Conservation (phyloP, 441 rosid species). For the Populus hybrid region DNA sequence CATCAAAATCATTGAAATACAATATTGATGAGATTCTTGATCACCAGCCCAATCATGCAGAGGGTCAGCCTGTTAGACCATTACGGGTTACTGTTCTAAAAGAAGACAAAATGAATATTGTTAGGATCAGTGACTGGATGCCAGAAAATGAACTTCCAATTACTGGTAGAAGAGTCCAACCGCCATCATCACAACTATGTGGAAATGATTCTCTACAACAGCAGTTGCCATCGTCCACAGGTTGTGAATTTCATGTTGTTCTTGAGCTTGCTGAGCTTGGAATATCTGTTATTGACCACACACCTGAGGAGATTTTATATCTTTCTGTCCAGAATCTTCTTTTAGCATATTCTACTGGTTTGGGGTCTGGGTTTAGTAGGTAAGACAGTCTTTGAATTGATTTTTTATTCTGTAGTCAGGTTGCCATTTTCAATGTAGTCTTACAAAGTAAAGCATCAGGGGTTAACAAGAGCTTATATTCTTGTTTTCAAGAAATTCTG, state of each 20-base stretch:
- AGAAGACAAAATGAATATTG: conserved; percentile 82
- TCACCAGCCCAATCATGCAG: conserved; percentile 61
- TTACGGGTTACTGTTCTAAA: conserved; percentile 72
- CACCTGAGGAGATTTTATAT: conserved; percentile 95
- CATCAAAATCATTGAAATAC: conserved; percentile 57
- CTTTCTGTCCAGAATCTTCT: conserved; percentile 84
- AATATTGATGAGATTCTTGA: conserved; percentile 86
- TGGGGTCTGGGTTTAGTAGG: conserved; percentile 48
- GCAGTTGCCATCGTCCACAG: conserved; percentile 40
- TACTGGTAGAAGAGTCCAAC: conserved; percentile 35
- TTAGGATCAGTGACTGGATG: conserved; percentile 92
- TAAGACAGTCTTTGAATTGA: conserved; percentile 28
- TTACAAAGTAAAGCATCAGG: neutral
- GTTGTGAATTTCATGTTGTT: conserved; percentile 84
- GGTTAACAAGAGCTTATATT: neutral
- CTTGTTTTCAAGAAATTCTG: neutral
- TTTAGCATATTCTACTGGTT: conserved; percentile 82
- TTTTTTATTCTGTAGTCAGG: conserved; percentile 8
- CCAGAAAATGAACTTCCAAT: conserved; percentile 73
- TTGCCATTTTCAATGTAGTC: neutral
- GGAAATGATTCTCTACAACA: conserved; percentile 49
- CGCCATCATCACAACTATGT: conserved; percentile 42
- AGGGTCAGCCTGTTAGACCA: conserved; percentile 63
- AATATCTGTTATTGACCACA: conserved; percentile 87
- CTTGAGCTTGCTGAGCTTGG: conserved; percentile 96